Percentiles rank a stretch among this genome's conserved stretches.
Evolutionary conservation across 495 filamentous ascomycete genomes (phyloP).

Genomic region (Pyrenula aspistea): DNA sequence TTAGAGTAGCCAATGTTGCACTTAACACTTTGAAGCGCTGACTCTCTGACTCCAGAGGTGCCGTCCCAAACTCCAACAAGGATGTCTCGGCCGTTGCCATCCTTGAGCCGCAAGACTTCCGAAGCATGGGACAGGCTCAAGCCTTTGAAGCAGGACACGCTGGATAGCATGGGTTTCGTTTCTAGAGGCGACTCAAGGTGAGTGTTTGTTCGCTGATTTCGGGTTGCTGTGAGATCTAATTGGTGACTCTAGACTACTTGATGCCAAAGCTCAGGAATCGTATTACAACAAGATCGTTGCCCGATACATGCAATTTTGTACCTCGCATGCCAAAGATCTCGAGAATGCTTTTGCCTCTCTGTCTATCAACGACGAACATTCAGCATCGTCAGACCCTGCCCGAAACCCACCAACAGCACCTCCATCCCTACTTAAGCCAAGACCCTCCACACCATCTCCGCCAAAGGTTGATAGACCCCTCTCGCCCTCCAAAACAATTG

Average conservation of each 20-base stretch:
- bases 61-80: too few relatives aligned
- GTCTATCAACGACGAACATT: conserved; percentile 22
- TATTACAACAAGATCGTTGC: conserved; percentile 81
- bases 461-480: background rate
- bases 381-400: conserved; percentile 26
- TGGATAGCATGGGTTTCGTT: conserved; percentile 68
- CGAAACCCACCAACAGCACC: conserved; percentile 25
- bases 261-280: conserved; percentile 59
- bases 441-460: conserved; percentile 5
- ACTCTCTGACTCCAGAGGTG: too few relatives aligned
- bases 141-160: conserved; percentile 53
- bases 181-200: conserved; percentile 79
- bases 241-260: conserved; percentile 49
- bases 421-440: conserved; percentile 6
- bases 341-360: conserved; percentile 62
- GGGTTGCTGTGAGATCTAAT: background rate
- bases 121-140: conserved; percentile 59
- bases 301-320: conserved; percentile 81
- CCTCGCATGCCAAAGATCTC: conserved; percentile 54
- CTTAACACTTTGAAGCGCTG: too few relatives aligned
- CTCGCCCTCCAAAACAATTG: conserved; percentile 4
- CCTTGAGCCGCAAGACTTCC: conserved; percentile 31
- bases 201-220: background rate
- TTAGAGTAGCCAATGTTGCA: too few relatives aligned
- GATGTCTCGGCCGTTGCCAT: conserved; percentile 1